These are phyloP conservation scores for Aegilops longissima DNA, from an alignment of 176 grass and related monocot species.

Conservation along the genomic window DNA sequence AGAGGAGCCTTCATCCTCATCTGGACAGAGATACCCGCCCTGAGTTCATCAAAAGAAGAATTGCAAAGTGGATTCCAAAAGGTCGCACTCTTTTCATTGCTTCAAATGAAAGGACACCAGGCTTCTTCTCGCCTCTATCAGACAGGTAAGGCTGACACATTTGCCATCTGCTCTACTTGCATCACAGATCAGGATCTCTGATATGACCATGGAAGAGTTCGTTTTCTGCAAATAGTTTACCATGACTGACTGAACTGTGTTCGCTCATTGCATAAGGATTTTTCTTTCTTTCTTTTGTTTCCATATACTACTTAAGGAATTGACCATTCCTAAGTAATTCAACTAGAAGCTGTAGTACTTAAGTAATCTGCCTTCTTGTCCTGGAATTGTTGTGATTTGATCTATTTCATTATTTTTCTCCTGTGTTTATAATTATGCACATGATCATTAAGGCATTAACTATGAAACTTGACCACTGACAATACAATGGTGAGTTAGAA, in stretches of 20 bases:
- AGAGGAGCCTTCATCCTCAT: slow-evolving; percentile 89
- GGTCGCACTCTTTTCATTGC: slow-evolving; percentile 85
- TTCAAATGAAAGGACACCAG: slow-evolving; percentile 80
- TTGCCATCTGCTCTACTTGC: background rate
- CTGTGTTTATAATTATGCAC: background rate
- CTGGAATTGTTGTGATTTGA: background rate
- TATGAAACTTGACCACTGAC: background rate
- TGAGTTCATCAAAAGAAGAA: slow-evolving; percentile 80
- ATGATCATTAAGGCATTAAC: too few species aligned
- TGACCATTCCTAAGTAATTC: background rate
- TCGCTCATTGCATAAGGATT: background rate
- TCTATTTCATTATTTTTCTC: slow-evolving; percentile 5
- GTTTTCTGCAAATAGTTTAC: slow-evolving; percentile 19
- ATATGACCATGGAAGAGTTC: background rate
- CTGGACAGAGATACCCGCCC: slow-evolving; percentile 92
- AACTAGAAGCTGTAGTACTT: background rate
- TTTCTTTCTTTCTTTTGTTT: background rate
- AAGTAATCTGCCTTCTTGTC: background rate
- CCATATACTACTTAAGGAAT: slow-evolving; percentile 15
- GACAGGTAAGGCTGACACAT: slow-evolving; percentile 38
- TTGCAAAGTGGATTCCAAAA: slow-evolving; percentile 79
- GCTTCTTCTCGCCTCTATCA: slow-evolving; percentile 86
- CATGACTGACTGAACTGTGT: background rate
- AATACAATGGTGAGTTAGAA: background rate
- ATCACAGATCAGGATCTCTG: background rate